phyloP scores from a whole-genome alignment of 148 eudicot genomes.

The Nyssa sinensis region DNA sequence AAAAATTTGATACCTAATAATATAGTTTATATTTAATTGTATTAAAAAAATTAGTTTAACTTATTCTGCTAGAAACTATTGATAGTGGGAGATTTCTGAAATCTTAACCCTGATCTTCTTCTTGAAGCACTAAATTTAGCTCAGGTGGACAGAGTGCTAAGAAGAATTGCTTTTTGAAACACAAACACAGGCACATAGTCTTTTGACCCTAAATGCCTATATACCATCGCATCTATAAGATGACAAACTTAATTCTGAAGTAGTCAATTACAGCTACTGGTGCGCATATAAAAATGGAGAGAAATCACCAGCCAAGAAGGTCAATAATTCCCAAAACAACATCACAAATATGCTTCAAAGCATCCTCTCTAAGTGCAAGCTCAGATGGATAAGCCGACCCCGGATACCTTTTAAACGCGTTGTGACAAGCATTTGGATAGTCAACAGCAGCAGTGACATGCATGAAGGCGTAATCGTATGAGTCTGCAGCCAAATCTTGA shows the following conservation, averaged over 20 bases:
- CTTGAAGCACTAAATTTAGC: not conserved
- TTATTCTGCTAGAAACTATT: no score
- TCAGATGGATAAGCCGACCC: conserved; percentile 57
- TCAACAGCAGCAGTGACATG: conserved; percentile 67
- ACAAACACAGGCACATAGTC: no score
- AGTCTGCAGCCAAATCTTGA: conserved; percentile 41
- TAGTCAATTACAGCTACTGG: no score
- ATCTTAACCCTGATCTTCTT: not conserved
- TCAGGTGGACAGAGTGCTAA: not conserved
- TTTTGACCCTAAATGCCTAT: no score
- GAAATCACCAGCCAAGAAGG: conserved; percentile 31
- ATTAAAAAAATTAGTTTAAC: no score
- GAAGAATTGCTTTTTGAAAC: no score
- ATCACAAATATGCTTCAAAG: conserved; percentile 71
- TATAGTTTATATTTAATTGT: no score
- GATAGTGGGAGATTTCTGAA: not conserved
- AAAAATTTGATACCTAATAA: no score
- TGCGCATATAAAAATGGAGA: no score
- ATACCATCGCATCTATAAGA: no score
- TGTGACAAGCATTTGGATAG: conserved; percentile 67
- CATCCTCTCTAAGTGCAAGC: conserved; percentile 57
- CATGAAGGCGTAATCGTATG: conserved; percentile 68
- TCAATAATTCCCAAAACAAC: conserved; percentile 67
- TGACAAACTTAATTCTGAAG: no score
- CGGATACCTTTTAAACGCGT: conserved; percentile 43